Evolutionary conservation across 257 asterid species (phyloP), one percentile per base, ranked within the genome.

Genomic region (Solanum rostratum): DNA sequence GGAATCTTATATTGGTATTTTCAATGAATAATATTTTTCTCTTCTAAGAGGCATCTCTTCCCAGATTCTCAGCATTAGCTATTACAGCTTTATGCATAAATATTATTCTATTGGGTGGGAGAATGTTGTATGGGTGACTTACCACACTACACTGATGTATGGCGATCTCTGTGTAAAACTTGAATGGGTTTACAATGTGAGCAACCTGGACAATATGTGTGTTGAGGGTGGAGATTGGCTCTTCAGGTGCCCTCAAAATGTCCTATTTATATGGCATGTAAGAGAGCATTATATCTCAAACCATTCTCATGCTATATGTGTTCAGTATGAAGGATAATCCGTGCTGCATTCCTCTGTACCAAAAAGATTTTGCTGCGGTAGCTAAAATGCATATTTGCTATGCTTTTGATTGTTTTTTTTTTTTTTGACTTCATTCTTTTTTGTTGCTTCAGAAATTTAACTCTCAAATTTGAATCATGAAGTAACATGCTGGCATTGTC

Each of bases 401-500:
- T 30, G 65, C 53, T 18, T 43, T 43, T 68, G 52, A 50, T 49
- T 12, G 11, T 49, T 49, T 81, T 10, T 27, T n/a, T 5, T 20
- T 5, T 20, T 15, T 57, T 82, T 65, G 18, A 27, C 76, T 49
- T 27, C 14, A n/a, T 33, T 33, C 30, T 8, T 30, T 59, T 52
- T 59, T 39, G 6, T 79, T 30, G 73, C 73, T 70, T 50, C 84
- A 29, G 74, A 68, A 49, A 65, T 20, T 81, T 11, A 46, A 22
- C 41, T 74, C 29, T 15, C 41, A 24, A 24, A 74, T 22, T 74
- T 74, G 81, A 49, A 74, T 73, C 37, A 14, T 87, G 86, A 83
- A 82, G 84, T 84, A 65, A 24, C 22, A 37, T 85, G 57, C 79
- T 84, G 79, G 62, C 84, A 79, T 84, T 69, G 27, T 27, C 65